Evolutionary conservation across 495 filamentous ascomycete genomes (phyloP), one percentile per base, ranked within the genome.

Genomic region (Cladorrhinum samala): DNA sequence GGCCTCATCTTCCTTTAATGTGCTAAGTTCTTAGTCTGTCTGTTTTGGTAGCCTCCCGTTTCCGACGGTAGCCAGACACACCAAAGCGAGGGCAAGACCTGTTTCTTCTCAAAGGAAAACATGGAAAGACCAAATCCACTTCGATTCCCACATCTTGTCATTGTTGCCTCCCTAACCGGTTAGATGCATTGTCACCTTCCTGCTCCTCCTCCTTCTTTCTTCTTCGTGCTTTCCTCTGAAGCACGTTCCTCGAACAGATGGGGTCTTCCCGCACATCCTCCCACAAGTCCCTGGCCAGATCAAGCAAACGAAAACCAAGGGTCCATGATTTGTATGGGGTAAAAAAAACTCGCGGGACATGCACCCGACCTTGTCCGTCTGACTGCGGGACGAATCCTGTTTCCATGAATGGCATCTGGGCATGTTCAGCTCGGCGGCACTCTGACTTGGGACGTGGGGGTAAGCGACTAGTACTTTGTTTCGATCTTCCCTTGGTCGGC

Each of bases 271-370:
- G 9, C 16, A 13, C 17, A 44, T 45, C 43, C 44, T 45, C 33
- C 44, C 46, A 25, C 46, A 48, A 19, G 27, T n/a, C 39, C 20
- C 17, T 37, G 46, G 20, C 46, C 46, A 37, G 4, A 19, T n/a
- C 17, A 17, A 20, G 17, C 23, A 1, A 24, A 1, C 18, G 17
- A 9, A 5, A 18, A 39, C 14, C 48, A 42, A 33, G 30, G 24
- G 13, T n/a, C 46, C n/a, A 42, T 14, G 33, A 21, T 50, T 19
- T 2, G 14, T n/a, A 37, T 36, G 19, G 48, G 48, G 54, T 52
- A 57, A 57, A 52, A 52, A 45, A 57, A 57, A 46, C 49, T 11
- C 27, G 11, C 44, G 49, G 50, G 30, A 57, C 19, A 40, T 19
- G 38, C 54, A 49, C 44, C 49, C 54, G 23, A 23, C 41, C 8